Evolutionary conservation across 495 filamentous ascomycete species (phyloP), one percentile per base, ranked within the genome.

Genomic region (Penicillium lividum): DNA sequence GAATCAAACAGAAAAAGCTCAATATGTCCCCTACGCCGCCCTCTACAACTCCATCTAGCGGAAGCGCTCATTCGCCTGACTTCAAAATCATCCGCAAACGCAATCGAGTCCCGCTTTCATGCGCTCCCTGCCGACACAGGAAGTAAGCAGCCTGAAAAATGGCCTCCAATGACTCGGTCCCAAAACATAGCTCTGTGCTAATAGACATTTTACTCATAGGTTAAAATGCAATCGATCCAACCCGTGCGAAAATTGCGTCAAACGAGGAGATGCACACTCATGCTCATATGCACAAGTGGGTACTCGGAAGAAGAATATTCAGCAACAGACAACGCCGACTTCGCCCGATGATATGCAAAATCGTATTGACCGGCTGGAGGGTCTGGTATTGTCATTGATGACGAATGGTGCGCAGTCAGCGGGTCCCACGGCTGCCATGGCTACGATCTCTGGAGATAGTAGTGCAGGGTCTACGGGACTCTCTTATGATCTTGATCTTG

Each of bases 311-410:
- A 95, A 90, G 82, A 86, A 86, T 66, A 73, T 82, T 54, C 73
- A 83, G 68, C 83, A 84, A 56, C 74, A 80, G 54, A 72, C 75
- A 61, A 76, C 84, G 67, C 75, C 79, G 62, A 77, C 82, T 53
- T 80, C 89, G 13, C 85, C 94, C 29, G 93, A 96, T 82, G 94
- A 97, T 72, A 99, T 99, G 94, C 94, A 99, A 75, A 95, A 93
- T 67, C 89, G 94, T 69, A 99, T 99, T 74, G 92, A 99, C 77
- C 87, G 94, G 62, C 75, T 99, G 63, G 94, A 99, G 82, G 89
- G 93, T 52, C 77, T 99, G 68, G 94, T 99, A 53, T 73, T 99
- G 52, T 95, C 91, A 3, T 77, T 99, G 73, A 98, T 99, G 94
- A 93, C 92, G 62, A 93, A 92, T 73, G 92, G 91, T 49, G 74